These are phyloP conservation scores for Chimonanthus praecox DNA, from an alignment of 164 flowering plant species.

Conservation along the genomic window DNA sequence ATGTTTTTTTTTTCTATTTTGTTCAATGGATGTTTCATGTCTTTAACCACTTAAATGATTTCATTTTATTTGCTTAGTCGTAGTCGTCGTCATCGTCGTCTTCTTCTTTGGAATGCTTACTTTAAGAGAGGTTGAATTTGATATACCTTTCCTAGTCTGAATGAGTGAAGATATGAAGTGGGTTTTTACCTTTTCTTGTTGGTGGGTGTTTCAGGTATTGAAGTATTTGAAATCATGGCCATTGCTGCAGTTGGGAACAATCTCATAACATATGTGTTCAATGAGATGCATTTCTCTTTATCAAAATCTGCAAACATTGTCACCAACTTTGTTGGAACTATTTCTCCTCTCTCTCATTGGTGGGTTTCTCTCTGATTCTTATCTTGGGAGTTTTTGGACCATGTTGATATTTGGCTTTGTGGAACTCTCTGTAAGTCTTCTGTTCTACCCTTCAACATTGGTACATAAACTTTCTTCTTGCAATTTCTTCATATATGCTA, in stretches of 20 bases:
- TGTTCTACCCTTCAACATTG: background rate
- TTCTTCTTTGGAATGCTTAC: background rate
- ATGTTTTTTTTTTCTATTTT: too few species aligned
- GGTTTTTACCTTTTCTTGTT: background rate
- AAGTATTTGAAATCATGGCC: constrained; percentile 85
- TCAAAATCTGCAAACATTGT: constrained; percentile 80
- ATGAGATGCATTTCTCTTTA: constrained; percentile 84
- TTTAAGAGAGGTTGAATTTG: too few species aligned
- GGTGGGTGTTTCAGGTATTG: constrained; percentile 43
- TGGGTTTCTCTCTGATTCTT: constrained; percentile 87
- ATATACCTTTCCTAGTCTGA: background rate
- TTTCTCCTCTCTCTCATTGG: constrained; percentile 74
- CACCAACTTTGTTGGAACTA: constrained; percentile 88
- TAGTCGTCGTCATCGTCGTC: background rate
- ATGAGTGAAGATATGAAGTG: background rate
- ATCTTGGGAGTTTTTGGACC: constrained; percentile 89
- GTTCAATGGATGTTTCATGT: constrained; percentile 1
- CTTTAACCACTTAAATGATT: background rate
- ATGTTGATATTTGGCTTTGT: constrained; percentile 82
- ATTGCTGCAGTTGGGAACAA: constrained; percentile 95
- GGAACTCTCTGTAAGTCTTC: constrained; percentile 65
- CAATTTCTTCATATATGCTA: too few species aligned
- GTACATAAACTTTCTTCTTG: background rate
- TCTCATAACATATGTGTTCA: constrained; percentile 76
- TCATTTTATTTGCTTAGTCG: background rate